These are phyloP conservation scores for Didymella pinodella DNA, from an alignment of 2,329 filamentous ascomycete genomes.

Conservation along the genomic window DNA sequence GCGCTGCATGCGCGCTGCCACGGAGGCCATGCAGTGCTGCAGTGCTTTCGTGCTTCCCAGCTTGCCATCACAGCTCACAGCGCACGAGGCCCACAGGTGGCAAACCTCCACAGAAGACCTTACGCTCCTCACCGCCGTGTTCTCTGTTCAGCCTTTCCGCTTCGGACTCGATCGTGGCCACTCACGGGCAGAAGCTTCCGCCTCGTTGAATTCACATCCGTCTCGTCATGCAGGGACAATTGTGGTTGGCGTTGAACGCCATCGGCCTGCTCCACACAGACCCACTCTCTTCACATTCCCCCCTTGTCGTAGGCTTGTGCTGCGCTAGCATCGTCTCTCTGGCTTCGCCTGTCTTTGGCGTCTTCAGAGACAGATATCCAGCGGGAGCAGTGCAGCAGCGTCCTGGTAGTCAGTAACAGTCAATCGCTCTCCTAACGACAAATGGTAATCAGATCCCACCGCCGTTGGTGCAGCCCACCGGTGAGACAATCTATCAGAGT, in stretches of 20 bases:
- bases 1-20: slow-evolving; percentile 16
- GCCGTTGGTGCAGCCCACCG: slow-evolving; percentile 2
- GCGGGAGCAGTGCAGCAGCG: slow-evolving; percentile 15
- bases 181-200: slow-evolving; percentile 9
- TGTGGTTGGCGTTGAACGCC: slow-evolving; percentile 17
- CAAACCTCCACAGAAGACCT: slow-evolving; percentile 6
- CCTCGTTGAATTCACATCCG: slow-evolving; percentile 12
- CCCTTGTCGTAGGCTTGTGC: slow-evolving; percentile 12
- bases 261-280: slow-evolving; percentile 14
- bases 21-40: slow-evolving; percentile 12
- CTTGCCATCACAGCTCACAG: not conserved
- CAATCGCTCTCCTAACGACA: slow-evolving; percentile 22
- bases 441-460: slow-evolving; percentile 1
- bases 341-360: slow-evolving; percentile 14
- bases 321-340: slow-evolving; percentile 13
- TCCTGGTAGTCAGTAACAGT: not conserved
- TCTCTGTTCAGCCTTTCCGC: slow-evolving; percentile 11
- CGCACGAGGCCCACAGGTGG: slow-evolving; percentile 16
- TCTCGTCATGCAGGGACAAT: slow-evolving; percentile 21
- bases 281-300: slow-evolving; percentile 19
- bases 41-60: not conserved
- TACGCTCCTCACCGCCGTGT: slow-evolving; percentile 21
- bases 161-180: slow-evolving; percentile 6
- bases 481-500: not conserved
- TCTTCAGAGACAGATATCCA: slow-evolving; percentile 6